Base-by-base conservation (phyloP, 495 filamentous ascomycete genomes). In the Penicillium coffeae region DNA sequence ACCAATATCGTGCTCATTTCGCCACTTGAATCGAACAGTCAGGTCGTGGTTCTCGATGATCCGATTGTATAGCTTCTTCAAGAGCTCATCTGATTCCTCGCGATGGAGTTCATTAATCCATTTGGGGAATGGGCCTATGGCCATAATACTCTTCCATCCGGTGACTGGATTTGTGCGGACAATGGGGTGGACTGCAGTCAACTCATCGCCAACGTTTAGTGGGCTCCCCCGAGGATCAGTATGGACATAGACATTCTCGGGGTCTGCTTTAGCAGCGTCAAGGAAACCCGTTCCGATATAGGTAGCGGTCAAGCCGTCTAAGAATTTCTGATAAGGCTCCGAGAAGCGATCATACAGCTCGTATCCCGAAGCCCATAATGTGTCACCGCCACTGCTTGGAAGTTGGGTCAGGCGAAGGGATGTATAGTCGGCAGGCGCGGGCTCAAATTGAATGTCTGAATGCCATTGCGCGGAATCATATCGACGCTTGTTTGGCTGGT, bases 151-250 rank as follows among this genome's bases (percentile, higher is more conserved):
- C 62, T 88, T 88, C 86, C 87, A 90, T 2, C 87, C 87, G 0
- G 87, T 89, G 0, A 90, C 83, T 1, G 68, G 87, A 59, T 91
- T 88, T 2, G 87, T 90, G 13, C 88, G 79, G 6, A 90, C 66
- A 6, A 90, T 78, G 1, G 86, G 84, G 62, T 90, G 88, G 2
- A 82, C 66, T 3, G 86, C 79, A 8, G 64, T 76, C 16, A 91
- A 64, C 3, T 75, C 65, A 3, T 68, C 68, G 15, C 85, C 88
- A 2, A 72, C 53, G 55, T 91, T 91, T 45, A 81, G 73, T 0
- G 86, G 86, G 0, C 73, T 68, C 6, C 86, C 86, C 3, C 86
- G 77, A 12, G 61, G 34, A 21, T 65, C 72, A 2, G 74, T 61
- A 56, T 79, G 80, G 25, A 88, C 51, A 42, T 70, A 51, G 58